These are phyloP conservation scores for Hippophae rhamnoides DNA, from an alignment of 306 rosid genomes.

Conservation along the genomic window DNA sequence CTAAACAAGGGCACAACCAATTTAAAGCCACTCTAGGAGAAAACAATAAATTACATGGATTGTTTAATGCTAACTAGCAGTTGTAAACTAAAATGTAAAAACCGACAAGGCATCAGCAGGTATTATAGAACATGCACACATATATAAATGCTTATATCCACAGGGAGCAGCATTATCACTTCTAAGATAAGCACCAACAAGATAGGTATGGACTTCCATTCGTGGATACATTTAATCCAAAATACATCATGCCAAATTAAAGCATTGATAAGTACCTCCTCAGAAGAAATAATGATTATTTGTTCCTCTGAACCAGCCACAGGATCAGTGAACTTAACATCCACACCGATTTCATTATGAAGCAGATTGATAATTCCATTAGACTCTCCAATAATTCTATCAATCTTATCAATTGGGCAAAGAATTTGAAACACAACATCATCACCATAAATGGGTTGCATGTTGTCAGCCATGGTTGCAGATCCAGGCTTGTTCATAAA, in stretches of 20 bases:
- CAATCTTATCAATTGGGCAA: constrained; percentile 73
- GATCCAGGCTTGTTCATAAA: constrained; percentile 50
- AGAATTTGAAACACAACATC: constrained; percentile 85
- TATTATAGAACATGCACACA: too few relatives aligned
- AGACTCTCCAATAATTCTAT: constrained; percentile 68
- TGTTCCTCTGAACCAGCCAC: constrained; percentile 71
- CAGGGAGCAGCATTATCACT: too few relatives aligned
- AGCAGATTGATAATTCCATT: constrained; percentile 77
- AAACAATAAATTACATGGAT: background rate
- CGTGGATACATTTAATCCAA: too few relatives aligned
- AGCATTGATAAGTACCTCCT: constrained; percentile 53
- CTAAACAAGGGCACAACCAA: constrained; percentile 17
- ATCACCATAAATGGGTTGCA: constrained; percentile 51
- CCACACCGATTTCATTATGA: constrained; percentile 81
- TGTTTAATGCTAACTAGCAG: background rate
- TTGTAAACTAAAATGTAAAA: too few relatives aligned
- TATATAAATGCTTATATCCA: too few relatives aligned
- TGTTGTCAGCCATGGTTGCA: constrained; percentile 41
- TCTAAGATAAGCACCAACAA: too few relatives aligned
- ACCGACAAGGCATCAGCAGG: too few relatives aligned
- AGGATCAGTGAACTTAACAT: constrained; percentile 58
- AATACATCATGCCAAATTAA: constrained; percentile 7
- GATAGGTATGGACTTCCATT: too few relatives aligned
- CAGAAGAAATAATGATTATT: constrained; percentile 76
- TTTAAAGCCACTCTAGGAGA: background rate